Percentiles rank a stretch among this genome's conserved stretches.
phyloP scores from a whole-genome alignment of 2,329 filamentous ascomycete species.

The Aureobasidium vineae region DNA sequence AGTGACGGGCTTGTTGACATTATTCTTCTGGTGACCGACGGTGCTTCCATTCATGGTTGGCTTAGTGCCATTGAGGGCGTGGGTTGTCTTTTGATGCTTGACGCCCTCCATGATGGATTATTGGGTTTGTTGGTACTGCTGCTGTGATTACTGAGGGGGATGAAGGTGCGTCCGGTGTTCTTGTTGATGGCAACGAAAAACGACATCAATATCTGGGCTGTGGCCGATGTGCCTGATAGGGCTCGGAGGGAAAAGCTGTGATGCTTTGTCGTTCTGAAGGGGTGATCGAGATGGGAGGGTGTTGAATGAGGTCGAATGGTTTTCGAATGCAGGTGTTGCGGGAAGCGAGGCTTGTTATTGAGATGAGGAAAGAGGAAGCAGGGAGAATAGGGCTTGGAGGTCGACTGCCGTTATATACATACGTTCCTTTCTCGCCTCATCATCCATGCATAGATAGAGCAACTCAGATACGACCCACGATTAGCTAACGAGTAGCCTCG shows the following conservation, averaged over 20 bases:
- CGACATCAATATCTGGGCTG: constrained; percentile 36
- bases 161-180: constrained; percentile 50
- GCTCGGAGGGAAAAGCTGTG: constrained; percentile 1
- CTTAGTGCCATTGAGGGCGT: constrained; percentile 33
- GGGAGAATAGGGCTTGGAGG: not conserved
- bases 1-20: constrained; percentile 11
- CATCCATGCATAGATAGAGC: constrained; percentile 18
- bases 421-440: constrained; percentile 6
- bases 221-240: not conserved
- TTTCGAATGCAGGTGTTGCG: not conserved
- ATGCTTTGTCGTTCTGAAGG: constrained; percentile 1
- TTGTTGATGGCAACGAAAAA: constrained; percentile 43
- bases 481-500: not conserved
- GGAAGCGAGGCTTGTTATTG: not conserved
- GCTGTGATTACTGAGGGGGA: constrained; percentile 47
- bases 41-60: constrained; percentile 39
- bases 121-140: constrained; percentile 38
- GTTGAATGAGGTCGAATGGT: not conserved
- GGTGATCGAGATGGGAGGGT: not conserved
- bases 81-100: constrained; percentile 35
- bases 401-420: constrained; percentile 19
- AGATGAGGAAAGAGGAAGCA: not conserved
- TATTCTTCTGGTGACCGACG: constrained; percentile 9
- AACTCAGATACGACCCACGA: constrained; percentile 14
- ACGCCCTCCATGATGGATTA: constrained; percentile 48